Evolutionary conservation across 441 rosid genomes (phyloP).

Genomic region (Mallotus japonicus): DNA sequence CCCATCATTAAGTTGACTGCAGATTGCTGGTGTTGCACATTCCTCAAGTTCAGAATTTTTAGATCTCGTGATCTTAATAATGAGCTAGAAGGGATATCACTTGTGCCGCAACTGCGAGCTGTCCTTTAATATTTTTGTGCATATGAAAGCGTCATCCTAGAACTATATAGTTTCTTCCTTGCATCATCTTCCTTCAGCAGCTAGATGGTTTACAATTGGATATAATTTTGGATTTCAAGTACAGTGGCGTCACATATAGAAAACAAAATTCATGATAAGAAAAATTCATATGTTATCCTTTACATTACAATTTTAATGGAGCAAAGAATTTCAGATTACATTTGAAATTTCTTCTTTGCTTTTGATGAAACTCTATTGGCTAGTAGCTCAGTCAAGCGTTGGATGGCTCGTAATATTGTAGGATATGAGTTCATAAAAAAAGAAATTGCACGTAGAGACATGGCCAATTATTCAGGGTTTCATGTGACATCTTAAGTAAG

Average conservation of each 20-base stretch:
- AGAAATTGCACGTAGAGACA: no score
- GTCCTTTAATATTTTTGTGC: not conserved
- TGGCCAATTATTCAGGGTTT: no score
- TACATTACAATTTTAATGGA: not conserved
- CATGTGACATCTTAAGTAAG: no score
- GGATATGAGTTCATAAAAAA: no score
- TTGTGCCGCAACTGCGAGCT: not conserved
- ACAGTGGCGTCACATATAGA: not conserved
- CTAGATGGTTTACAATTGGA: not conserved
- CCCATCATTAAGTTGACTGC: constrained; percentile 11
- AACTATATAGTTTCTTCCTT: not conserved
- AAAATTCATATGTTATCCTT: not conserved
- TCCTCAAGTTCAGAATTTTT: not conserved
- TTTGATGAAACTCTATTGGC: no score
- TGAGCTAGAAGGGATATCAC: not conserved
- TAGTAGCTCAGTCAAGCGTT: no score
- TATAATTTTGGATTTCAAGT: not conserved
- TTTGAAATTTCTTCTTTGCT: not conserved
- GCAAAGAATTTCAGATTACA: not conserved
- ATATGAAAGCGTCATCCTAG: not conserved
- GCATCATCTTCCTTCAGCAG: not conserved
- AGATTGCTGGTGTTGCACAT: not conserved
- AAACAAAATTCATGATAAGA: not conserved
- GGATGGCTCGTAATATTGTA: no score
- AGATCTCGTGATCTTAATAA: constrained; percentile 1